These are phyloP conservation scores for Rutstroemia sydowiana DNA, from an alignment of 2,329 filamentous ascomycete species.

Conservation along the genomic window DNA sequence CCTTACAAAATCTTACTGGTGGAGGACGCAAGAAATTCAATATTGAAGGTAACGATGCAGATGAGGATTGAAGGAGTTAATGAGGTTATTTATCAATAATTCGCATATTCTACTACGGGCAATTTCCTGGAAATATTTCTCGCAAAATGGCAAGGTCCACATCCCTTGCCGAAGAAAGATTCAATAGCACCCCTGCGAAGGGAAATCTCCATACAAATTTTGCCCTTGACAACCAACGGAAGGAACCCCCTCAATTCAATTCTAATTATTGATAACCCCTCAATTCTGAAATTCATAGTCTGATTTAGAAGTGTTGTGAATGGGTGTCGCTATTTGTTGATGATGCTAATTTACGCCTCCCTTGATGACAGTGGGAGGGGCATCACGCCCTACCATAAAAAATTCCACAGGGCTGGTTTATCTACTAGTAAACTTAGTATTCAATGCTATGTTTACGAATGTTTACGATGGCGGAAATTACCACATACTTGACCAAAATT, in stretches of 20 bases:
- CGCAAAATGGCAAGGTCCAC: slow-evolving; percentile 9
- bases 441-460: too few species aligned
- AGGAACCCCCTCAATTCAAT: neutral
- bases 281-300: too few species aligned
- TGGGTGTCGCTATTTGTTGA: too few species aligned
- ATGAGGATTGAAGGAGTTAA: slow-evolving; percentile 34
- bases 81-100: slow-evolving; percentile 19
- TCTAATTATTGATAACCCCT: neutral
- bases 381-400: neutral
- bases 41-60: slow-evolving; percentile 62
- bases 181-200: slow-evolving; percentile 6
- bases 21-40: slow-evolving; percentile 82
- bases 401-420: too few species aligned
- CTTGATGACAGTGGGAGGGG: neutral
- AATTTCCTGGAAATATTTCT: slow-evolving; percentile 8
- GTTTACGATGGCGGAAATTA: slow-evolving; percentile 7
- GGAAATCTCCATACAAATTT: neutral
- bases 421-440: too few species aligned
- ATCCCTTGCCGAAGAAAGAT: slow-evolving; percentile 10
- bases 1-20: slow-evolving; percentile 79
- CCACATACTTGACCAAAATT: slow-evolving; percentile 23
- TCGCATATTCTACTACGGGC: slow-evolving; percentile 7
- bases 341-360: too few species aligned
- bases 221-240: slow-evolving; percentile 6
- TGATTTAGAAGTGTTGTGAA: neutral